These are phyloP conservation scores for Pyricularia grisea DNA, from an alignment of 2,329 filamentous ascomycete species.

Conservation along the genomic window DNA sequence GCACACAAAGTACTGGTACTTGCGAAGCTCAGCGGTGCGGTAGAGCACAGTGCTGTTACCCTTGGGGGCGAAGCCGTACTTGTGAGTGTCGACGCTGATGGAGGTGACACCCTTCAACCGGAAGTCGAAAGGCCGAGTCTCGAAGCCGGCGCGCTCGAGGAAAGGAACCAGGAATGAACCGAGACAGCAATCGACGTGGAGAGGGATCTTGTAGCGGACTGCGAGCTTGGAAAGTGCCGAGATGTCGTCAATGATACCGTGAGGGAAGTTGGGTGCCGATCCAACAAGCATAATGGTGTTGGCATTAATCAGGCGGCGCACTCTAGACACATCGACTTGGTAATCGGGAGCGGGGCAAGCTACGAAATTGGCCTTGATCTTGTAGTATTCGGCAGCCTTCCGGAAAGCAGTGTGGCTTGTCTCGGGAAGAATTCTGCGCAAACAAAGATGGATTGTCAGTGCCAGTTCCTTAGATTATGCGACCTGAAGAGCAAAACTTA, in stretches of 20 bases:
- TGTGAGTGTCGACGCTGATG: constrained; percentile 96
- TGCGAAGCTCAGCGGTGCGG: constrained; percentile 66
- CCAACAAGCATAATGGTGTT: constrained; percentile 93
- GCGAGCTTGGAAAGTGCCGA: constrained; percentile 75
- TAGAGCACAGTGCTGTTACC: constrained; percentile 92
- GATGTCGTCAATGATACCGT: constrained; percentile 97
- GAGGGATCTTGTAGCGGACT: constrained; percentile 65
- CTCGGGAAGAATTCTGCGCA: constrained; percentile 72
- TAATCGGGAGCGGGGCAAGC: constrained; percentile 76
- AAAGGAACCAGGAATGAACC: constrained; percentile 92
- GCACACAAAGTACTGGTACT: constrained; percentile 93
- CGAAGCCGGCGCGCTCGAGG: constrained; percentile 88
- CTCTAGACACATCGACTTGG: constrained; percentile 70
- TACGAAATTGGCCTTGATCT: constrained; percentile 88
- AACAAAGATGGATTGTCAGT: background rate
- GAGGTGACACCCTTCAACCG: constrained; percentile 86
- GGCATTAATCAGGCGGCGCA: constrained; percentile 79
- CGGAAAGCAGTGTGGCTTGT: constrained; percentile 95
- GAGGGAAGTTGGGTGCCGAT: constrained; percentile 93
- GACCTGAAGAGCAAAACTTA: constrained; percentile 30
- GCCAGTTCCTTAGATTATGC: background rate
- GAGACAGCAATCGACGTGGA: constrained; percentile 96
- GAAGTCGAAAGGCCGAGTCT: constrained; percentile 85
- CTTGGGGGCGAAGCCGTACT: constrained; percentile 97
- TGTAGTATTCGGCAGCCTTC: constrained; percentile 92